Base-by-base conservation (phyloP, 2,329 filamentous ascomycete genomes). In the Curvularia hawaiiensis region DNA sequence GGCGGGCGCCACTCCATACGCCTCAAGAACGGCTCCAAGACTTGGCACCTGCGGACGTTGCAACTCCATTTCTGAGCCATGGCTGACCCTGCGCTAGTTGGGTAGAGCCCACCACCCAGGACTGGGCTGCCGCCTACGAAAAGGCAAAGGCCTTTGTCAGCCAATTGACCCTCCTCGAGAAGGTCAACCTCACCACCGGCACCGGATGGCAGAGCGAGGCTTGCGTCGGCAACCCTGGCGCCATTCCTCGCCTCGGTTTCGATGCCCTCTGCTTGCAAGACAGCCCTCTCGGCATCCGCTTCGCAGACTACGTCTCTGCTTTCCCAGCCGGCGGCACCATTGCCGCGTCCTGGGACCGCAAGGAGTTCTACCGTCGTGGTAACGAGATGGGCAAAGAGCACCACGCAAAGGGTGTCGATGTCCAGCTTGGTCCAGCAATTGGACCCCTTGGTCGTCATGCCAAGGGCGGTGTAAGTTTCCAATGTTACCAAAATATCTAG, bases 161-260 rank as follows among this genome's bases (percentile, higher is more conserved):
- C 10, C 87, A 92, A 73, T 79, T 97, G 77, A 96, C 92, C 0
- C 82, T 97, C 35, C 73, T 87, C 11, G 93, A 97, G 76, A 97
- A 97, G 80, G 92, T 98, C 77, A 98, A 98, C 76, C 76, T 99
- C 63, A 98, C 94, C 3, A 97, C 93, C 0, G 94, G 94, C 75
- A 85, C 90, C 62, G 92, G 92, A 85, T 94, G 79, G 75, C 87
- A 65, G 40, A 70, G 71, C 43, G 71, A 74, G 50, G 65, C 69
- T 22, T 75, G 72, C 67, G 91, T 96, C 12, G 92, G 92, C 59
- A 89, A 95, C 66, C 75, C 72, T 31, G 90, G 90, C 40, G 80
- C 88, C 7, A 82, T 92, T 41, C 89, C 89, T 16, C 84, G 89
- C 38, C 78, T 92, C 5, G 88, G 88, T 11, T 84, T 92, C 66